Evolutionary conservation across 139 green algal species (phyloP).

Genomic region (Auxenochlorella pyrenoidosa): DNA sequence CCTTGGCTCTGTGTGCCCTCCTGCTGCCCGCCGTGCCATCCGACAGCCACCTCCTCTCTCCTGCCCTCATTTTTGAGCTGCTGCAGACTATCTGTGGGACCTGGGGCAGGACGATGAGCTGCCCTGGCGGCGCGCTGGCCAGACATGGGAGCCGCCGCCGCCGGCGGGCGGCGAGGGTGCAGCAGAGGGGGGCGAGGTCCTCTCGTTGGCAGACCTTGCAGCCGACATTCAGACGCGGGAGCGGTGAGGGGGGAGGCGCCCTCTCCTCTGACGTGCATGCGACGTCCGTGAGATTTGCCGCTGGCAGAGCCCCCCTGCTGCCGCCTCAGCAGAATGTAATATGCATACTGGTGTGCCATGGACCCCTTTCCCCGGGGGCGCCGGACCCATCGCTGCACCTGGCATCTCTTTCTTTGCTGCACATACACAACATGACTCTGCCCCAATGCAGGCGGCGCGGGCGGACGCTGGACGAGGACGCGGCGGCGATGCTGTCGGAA

Average conservation of each 20-base stretch:
- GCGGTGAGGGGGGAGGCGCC: too few relatives aligned
- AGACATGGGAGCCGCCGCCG: not conserved
- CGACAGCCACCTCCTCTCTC: not conserved
- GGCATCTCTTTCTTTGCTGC: not conserved
- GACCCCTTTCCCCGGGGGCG: too few relatives aligned
- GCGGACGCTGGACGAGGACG: conserved; percentile 7
- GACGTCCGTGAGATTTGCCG: too few relatives aligned
- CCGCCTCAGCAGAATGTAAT: too few relatives aligned
- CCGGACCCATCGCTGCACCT: not conserved
- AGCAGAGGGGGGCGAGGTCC: not conserved
- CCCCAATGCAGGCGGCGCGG: conserved; percentile 28
- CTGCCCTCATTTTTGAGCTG: not conserved
- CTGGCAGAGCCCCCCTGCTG: too few relatives aligned
- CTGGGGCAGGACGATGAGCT: conserved; percentile 12
- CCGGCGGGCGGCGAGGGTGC: not conserved
- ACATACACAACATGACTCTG: too few relatives aligned
- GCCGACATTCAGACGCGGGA: not conserved
- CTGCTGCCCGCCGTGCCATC: not conserved
- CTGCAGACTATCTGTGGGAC: conserved; percentile 24
- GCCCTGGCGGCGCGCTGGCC: conserved; percentile 2
- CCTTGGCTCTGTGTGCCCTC: not conserved
- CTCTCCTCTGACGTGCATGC: too few relatives aligned
- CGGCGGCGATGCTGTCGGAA: not conserved
- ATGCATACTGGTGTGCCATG: too few relatives aligned
- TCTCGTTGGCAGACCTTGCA: not conserved